Base-by-base conservation (phyloP, 345 rosid genomes). In the Eucalyptus dawsonii region DNA sequence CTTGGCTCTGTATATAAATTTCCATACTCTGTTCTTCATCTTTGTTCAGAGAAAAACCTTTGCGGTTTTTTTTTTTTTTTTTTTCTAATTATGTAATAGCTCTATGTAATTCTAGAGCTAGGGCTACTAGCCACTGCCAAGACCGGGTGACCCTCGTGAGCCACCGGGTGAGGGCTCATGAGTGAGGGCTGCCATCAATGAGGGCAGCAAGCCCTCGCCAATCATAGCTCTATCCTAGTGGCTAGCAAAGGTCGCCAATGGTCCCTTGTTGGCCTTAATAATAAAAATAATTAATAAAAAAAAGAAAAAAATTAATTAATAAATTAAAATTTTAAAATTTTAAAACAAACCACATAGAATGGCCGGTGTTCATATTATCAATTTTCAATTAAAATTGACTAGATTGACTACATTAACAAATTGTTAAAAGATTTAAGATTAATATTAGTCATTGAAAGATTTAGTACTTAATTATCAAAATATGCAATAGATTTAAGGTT, bases 311-410 rank as follows among this genome's bases (percentile, higher is more conserved):
- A 34, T 34, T 34, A 34, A 53, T 53, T 53, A n/a, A n/a, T n/a
- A n/a, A n/a, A n/a, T n/a, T n/a, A n/a, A n/a, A n/a, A n/a, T n/a
- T n/a, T n/a, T n/a, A 19, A 53, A 53, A 19, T 16, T 17, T 53
- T 19, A 53, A 54, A 54, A 54, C 10, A 54, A 54, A 54, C 4
- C 11, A 54, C 11, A 22, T 51, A 51, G 4, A 3, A 51, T 51
- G 4, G 1, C 8, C 1, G 1, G 21, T 51, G 8, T 16, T 3
- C 2, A 51, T 16, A 4, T 54, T 21, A 21, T 54, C 11, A 21
- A 54, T 21, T 54, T 54, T 19, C 3, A 3, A 54, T 54, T 19
- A 54, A 54, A 54, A 3, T 54, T 8, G 5, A 54, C 5, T 4
- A 21, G 2, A 54, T 54, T 5, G 11, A 54, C 60, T 21, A 54